Conservation (phyloP, 768 basidiomycete genomes). For the Lactifluus hygrophoroides region DNA sequence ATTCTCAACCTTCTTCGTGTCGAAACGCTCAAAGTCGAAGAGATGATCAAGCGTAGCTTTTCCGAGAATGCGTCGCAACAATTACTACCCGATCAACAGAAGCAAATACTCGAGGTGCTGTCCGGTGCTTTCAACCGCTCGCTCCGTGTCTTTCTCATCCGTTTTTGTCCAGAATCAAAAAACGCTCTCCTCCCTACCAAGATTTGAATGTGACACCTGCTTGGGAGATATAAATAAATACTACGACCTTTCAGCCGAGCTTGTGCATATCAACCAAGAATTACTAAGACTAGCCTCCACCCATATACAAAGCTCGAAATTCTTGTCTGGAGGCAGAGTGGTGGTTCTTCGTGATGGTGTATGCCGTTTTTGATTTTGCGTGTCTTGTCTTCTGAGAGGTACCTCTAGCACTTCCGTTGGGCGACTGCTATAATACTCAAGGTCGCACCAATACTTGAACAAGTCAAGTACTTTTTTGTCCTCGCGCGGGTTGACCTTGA, state of each 20-base stretch:
- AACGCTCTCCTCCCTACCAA: slow-evolving; percentile 48
- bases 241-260: slow-evolving; percentile 62
- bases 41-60: slow-evolving; percentile 99
- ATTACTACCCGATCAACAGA: slow-evolving; percentile 87
- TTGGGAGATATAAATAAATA: slow-evolving; percentile 60
- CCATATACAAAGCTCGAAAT: slow-evolving; percentile 59
- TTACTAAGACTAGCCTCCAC: slow-evolving; percentile 52
- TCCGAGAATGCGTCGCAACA: slow-evolving; percentile 96
- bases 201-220: slow-evolving; percentile 63
- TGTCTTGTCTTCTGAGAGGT: neutral
- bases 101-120: slow-evolving; percentile 68
- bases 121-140: slow-evolving; percentile 19
- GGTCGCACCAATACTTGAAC: slow-evolving; percentile 42
- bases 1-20: slow-evolving; percentile 94
- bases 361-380: slow-evolving; percentile 24
- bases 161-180: slow-evolving; percentile 56
- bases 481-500: slow-evolving; percentile 61
- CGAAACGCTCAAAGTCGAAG: slow-evolving; percentile 91
- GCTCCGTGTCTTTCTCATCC: slow-evolving; percentile 12
- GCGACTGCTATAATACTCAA: slow-evolving; percentile 68
- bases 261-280: slow-evolving; percentile 53
- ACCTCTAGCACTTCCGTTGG: slow-evolving; percentile 61
- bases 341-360: slow-evolving; percentile 80
- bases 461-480: slow-evolving; percentile 52
- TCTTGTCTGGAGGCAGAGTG: slow-evolving; percentile 65